phyloP scores from a whole-genome alignment of 192 early-diverging fungal genomes.

The Coemansia sp. region DNA sequence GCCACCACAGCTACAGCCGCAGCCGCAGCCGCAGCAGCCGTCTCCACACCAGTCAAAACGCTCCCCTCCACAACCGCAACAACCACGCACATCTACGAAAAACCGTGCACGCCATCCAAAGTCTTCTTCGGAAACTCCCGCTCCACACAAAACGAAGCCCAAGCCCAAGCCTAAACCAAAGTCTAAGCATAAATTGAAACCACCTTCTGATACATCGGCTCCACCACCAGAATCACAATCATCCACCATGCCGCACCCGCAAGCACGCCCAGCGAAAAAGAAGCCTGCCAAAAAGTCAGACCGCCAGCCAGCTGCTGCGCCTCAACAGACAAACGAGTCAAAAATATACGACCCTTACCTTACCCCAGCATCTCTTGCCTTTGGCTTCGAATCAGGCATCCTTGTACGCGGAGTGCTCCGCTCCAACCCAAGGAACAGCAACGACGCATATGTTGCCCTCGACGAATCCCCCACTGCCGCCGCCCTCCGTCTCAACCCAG shows the following conservation, averaged over 20 bases:
- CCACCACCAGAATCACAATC: not conserved
- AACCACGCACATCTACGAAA: too few species aligned
- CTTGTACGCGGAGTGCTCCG: constrained; percentile 76
- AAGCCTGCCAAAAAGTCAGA: not conserved
- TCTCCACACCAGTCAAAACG: too few species aligned
- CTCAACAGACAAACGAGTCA: not conserved
- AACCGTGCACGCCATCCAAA: not conserved
- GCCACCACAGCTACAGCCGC: too few species aligned
- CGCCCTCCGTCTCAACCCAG: constrained; percentile 17
- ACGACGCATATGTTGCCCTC: constrained; percentile 84
- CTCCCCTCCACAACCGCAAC: too few species aligned
- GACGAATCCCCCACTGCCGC: constrained; percentile 54
- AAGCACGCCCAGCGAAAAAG: not conserved
- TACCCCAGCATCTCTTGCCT: constrained; percentile 10
- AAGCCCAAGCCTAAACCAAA: not conserved
- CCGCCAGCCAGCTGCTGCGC: not conserved
- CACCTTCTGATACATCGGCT: too few species aligned
- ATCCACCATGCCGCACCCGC: not conserved
- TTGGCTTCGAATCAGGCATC: constrained; percentile 22
- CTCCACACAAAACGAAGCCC: not conserved
- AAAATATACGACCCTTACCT: constrained; percentile 27
- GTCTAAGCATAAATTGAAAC: too few species aligned
- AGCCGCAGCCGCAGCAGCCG: too few species aligned
- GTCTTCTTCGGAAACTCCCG: not conserved
- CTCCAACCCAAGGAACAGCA: constrained; percentile 80